Base-by-base conservation (phyloP, 768 basidiomycete species). In the Suillus fuscotomentosus region DNA sequence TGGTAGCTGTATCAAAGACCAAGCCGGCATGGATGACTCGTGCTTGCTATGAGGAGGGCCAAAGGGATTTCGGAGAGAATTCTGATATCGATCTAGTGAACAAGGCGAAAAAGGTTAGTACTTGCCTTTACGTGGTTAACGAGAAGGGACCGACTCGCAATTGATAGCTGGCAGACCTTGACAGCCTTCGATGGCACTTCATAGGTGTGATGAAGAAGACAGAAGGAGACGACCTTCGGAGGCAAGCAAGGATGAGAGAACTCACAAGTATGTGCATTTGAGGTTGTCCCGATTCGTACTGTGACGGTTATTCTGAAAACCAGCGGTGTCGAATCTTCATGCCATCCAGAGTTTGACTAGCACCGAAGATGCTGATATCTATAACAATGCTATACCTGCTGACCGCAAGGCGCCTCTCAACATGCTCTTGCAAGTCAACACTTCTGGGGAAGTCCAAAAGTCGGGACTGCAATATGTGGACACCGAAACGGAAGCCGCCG, bases 1-100 rank as follows among this genome's bases (percentile, higher is more conserved):
- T 98, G 14, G 89, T 98, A 20, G 94, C 96, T 3, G 95, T 98
- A 6, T 97, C 95, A 13, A 99, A 99, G 77, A 86, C 89, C 72
- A 98, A 98, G 74, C 93, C 97, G 5, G 85, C 90, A 4, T 86
- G 88, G 10, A 97, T 99, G 76, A 88, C 99, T 65, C 80, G 88
- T 34, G 90, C 90, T 11, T 92, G 94, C 68, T 93, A 92, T 72
- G 83, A 91, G 59, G 81, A 82, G 15, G 94, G 91, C 0, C 92
- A 97, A 67, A 80, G 88, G 2, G 94, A 97, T 75, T 99, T 99
- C 72, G 97, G 97, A 8, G 97, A 99, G 80, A 99, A 99, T 75
- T 99, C 98, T 72, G 94, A 95, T 13, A 91, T 96, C 69, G 96
- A 99, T 71, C 77, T 99, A 66, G 89, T 88, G 45, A 94, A 94